Conservation (phyloP, 2,329 filamentous ascomycete species). For the Lachnum nothofagi region DNA sequence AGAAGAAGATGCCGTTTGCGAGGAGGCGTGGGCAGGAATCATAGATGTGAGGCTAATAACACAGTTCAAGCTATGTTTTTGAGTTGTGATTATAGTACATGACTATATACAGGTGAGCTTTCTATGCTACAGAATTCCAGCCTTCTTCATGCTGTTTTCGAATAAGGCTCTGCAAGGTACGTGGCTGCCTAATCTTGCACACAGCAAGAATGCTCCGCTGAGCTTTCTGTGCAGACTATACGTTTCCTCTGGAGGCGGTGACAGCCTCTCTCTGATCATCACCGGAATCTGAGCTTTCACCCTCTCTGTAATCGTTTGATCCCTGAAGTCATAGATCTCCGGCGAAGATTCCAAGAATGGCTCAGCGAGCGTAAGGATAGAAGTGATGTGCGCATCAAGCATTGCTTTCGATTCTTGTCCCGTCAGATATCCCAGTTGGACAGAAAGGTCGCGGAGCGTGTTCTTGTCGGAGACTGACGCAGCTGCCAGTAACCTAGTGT, state of each 20-base stretch:
- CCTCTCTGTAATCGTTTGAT: conserved; percentile 94
- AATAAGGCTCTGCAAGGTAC: conserved; percentile 82
- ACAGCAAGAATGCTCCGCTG: conserved; percentile 89
- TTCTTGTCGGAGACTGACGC: conserved; percentile 66
- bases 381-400: conserved; percentile 85
- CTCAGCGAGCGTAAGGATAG: conserved; percentile 84
- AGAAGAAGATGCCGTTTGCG: conserved; percentile 63
- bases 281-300: conserved; percentile 83
- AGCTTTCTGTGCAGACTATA: conserved; percentile 93
- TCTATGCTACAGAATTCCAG: conserved; percentile 10
- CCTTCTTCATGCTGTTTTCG: conserved; percentile 36
- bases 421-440: conserved; percentile 82
- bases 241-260: conserved; percentile 93
- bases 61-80: not conserved
- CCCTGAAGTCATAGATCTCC: conserved; percentile 81
- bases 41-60: not conserved
- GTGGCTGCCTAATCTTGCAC: conserved; percentile 75
- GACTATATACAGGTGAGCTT: conserved; percentile 1
- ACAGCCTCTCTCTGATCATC: conserved; percentile 84
- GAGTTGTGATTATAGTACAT: conserved; percentile 11
- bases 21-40: conserved; percentile 38
- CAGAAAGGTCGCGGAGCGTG: conserved; percentile 61
- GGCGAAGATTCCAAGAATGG: conserved; percentile 75
- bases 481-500: conserved; percentile 74
- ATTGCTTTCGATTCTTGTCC: conserved; percentile 80